Base-by-base conservation (phyloP, 2,329 filamentous ascomycete genomes). In the Fusarium piperis region DNA sequence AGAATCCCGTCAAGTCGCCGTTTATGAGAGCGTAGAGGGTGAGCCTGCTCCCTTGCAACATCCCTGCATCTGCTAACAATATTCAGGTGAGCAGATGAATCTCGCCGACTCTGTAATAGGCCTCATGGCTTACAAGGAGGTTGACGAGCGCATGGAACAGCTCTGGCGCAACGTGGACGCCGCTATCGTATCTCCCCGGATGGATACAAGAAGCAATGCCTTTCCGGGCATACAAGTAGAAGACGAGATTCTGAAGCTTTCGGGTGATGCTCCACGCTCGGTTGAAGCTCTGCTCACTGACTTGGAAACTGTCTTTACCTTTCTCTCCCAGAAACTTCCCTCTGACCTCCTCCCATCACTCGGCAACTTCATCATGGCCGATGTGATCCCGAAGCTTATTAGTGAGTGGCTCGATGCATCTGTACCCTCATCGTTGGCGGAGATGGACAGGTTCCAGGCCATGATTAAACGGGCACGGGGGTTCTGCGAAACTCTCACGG, bases 361-460 rank as follows among this genome's bases (percentile, higher is more conserved):
- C 2, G 92, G 93, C 0, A 84, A 87, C 13, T 87, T 89, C 10
- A 88, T 98, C 78, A 88, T 97, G 79, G 90, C 91, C 0, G 85
- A 88, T 39, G 81, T 97, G 11, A 87, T 91, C 10, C 86, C 89
- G 7, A 88, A 89, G 23, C 85, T 98, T 12, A 91, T 94, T 41
- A 87, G 87, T 6, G 85, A 87, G 6, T 97, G 94, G 92, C 86
- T 99, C 9, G 89, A 93, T 33, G 87, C 90, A 15, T 89, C 90
- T 1, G 91, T 99, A 0, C 95, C 96, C 1, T 85, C 91, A 2
- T 91, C 93, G 0, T 84, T 97, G 12, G 85, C 88, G 12, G 90
- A 92, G 12, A 90, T 98, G 80, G 84, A 85, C 10, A 84, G 83
- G 2, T 98, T 97, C 76, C 90, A 97, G 75, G 83, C 84, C 2